These are phyloP conservation scores for Melampsora occidentalis DNA, from an alignment of 1,284 basidiomycete species.

Conservation along the genomic window DNA sequence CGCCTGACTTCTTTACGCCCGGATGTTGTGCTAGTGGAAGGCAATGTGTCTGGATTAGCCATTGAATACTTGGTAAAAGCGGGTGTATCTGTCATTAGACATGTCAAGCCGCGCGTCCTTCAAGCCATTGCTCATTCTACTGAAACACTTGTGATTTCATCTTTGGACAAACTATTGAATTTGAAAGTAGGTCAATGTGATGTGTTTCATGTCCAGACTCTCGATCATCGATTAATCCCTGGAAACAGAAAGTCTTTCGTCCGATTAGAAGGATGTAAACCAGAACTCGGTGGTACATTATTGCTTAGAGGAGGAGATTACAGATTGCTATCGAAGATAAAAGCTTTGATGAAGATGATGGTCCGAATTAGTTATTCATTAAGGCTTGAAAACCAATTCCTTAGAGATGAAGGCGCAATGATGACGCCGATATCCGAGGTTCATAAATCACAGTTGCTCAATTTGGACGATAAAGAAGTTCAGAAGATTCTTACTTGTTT, in stretches of 20 bases:
- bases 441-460: conserved; percentile 5
- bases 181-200: conserved; percentile 85
- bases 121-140: conserved; percentile 87
- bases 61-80: conserved; percentile 82
- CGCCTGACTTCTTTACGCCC: conserved; percentile 87
- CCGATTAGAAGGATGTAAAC: conserved; percentile 91
- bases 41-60: conserved; percentile 85
- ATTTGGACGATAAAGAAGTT: conserved; percentile 6
- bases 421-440: neutral
- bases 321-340: conserved; percentile 74
- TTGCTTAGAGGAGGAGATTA: conserved; percentile 84
- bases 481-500: conserved; percentile 33
- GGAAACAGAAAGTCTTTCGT: conserved; percentile 86
- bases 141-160: conserved; percentile 89
- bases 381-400: conserved; percentile 88
- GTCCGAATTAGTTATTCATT: conserved; percentile 84
- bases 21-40: conserved; percentile 86
- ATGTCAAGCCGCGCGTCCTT: conserved; percentile 83
- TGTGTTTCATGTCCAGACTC: conserved; percentile 86
- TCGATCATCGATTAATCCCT: conserved; percentile 85
- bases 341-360: conserved; percentile 87
- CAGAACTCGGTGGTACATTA: conserved; percentile 89
- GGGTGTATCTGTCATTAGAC: conserved; percentile 84
- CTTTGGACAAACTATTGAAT: conserved; percentile 90
- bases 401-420: conserved; percentile 70